These are phyloP conservation scores for Zalaria obscura DNA, from an alignment of 2,329 filamentous ascomycete genomes.

Conservation along the genomic window DNA sequence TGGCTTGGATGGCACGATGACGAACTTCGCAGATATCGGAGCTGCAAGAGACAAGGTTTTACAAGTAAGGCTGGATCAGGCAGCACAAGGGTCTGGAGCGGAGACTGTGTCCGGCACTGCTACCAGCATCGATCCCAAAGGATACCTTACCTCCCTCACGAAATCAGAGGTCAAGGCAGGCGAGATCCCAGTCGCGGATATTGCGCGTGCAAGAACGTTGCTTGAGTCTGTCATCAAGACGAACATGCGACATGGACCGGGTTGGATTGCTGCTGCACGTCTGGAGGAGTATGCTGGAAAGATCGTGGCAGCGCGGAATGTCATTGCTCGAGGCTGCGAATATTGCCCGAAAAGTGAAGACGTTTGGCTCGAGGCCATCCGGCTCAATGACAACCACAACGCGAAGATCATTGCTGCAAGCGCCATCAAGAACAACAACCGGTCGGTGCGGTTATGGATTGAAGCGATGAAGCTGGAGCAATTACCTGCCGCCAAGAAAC, in stretches of 20 bases:
- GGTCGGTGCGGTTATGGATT: conserved; percentile 81
- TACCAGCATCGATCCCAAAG: conserved; percentile 86
- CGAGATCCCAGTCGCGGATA: conserved; percentile 79
- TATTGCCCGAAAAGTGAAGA: conserved; percentile 90
- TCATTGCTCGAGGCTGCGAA: conserved; percentile 78
- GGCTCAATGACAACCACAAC: conserved; percentile 81
- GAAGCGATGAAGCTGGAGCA: conserved; percentile 89
- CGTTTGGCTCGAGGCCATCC: conserved; percentile 90
- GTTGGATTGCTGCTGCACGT: conserved; percentile 88
- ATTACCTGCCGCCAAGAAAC: conserved; percentile 72
- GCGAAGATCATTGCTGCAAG: conserved; percentile 91
- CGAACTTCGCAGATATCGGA: conserved; percentile 95
- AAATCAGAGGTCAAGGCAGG: conserved; percentile 67
- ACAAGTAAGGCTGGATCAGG: conserved; percentile 84
- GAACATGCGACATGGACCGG: conserved; percentile 85
- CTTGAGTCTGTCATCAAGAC: conserved; percentile 96
- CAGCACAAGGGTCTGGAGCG: conserved; percentile 56
- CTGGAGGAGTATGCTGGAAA: conserved; percentile 89
- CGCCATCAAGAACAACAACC: conserved; percentile 82
- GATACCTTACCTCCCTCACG: conserved; percentile 83
- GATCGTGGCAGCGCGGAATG: conserved; percentile 72
- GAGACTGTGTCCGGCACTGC: conserved; percentile 64
- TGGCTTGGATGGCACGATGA: conserved; percentile 69
- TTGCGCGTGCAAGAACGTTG: conserved; percentile 82
- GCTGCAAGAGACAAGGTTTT: conserved; percentile 92